Percentiles rank a stretch among this genome's conserved stretches.
phyloP scores from a whole-genome alignment of 176 grass and related monocot species.

The Avena insularis region DNA sequence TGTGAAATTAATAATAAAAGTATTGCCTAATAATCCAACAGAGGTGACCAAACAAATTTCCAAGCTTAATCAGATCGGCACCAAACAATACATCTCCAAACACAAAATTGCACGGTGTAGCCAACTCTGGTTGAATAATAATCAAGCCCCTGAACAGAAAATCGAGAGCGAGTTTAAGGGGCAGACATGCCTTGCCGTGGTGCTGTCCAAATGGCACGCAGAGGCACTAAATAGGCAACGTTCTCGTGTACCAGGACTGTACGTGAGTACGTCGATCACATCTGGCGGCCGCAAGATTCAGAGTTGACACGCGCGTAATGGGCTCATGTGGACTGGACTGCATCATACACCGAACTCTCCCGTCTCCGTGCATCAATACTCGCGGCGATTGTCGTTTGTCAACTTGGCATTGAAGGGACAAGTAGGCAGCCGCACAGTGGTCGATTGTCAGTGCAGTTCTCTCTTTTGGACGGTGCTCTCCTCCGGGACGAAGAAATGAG shows the following conservation, averaged over 20 bases:
- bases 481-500: not conserved
- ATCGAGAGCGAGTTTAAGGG: not conserved
- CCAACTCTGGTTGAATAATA: not conserved
- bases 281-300: not conserved
- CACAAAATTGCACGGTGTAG: not conserved
- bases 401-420: slow-evolving; percentile 19
- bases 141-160: not conserved
- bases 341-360: not conserved
- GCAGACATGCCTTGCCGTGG: not conserved
- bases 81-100: not conserved
- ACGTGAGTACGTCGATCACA: not conserved
- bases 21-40: too few relatives aligned
- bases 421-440: slow-evolving; percentile 18
- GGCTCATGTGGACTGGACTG: not conserved
- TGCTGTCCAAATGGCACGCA: slow-evolving; percentile 1
- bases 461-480: not conserved
- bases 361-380: not conserved
- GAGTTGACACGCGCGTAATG: slow-evolving; percentile 3
- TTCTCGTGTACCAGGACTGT: not conserved
- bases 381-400: not conserved
- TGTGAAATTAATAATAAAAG: too few relatives aligned
- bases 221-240: slow-evolving; percentile 3
- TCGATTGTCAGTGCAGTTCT: not conserved
- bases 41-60: not conserved
- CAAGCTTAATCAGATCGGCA: not conserved